Evolutionary conservation across 2,329 filamentous ascomycete species (phyloP).

Genomic region (Alternaria ventricosa): DNA sequence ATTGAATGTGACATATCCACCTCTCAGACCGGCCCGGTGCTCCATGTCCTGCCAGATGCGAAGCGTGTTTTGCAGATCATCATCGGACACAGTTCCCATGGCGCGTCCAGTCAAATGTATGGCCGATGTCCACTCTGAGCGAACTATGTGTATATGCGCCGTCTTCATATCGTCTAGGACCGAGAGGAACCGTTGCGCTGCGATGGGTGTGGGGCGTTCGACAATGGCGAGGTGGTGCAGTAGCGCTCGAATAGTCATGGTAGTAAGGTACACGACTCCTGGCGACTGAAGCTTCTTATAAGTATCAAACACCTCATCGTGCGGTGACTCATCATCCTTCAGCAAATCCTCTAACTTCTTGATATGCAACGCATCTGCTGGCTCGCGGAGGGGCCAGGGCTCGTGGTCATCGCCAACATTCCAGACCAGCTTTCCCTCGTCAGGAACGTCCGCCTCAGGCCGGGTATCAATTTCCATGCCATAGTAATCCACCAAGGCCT

Average conservation of each 20-base stretch:
- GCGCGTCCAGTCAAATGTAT: slow-evolving; percentile 80
- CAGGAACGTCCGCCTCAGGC: slow-evolving; percentile 41
- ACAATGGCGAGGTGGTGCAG: slow-evolving; percentile 72
- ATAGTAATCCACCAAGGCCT: slow-evolving; percentile 58
- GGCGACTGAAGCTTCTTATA: slow-evolving; percentile 62
- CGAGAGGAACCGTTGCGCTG: slow-evolving; percentile 83
- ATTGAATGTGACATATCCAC: slow-evolving; percentile 85
- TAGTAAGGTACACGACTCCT: slow-evolving; percentile 59
- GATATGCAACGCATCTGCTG: slow-evolving; percentile 45
- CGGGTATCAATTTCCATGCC: slow-evolving; percentile 34
- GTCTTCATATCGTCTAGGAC: slow-evolving; percentile 83
- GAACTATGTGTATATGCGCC: slow-evolving; percentile 71
- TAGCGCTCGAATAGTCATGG: slow-evolving; percentile 65
- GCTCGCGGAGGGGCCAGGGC: slow-evolving; percentile 42
- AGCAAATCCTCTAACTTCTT: slow-evolving; percentile 49
- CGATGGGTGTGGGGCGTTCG: slow-evolving; percentile 56
- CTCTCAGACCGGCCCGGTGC: slow-evolving; percentile 66
- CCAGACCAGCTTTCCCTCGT: slow-evolving; percentile 37
- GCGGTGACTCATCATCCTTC: slow-evolving; percentile 50
- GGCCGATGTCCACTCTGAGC: slow-evolving; percentile 81
- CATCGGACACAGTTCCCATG: slow-evolving; percentile 63
- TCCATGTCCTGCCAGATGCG: slow-evolving; percentile 93
- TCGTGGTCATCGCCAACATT: slow-evolving; percentile 41
- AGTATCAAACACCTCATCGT: slow-evolving; percentile 58
- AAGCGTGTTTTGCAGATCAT: slow-evolving; percentile 72